Percentiles rank a stretch among this genome's conserved stretches.
Evolutionary conservation across 1,284 basidiomycete genomes (phyloP).

Genomic region (Puccinia triticina): DNA sequence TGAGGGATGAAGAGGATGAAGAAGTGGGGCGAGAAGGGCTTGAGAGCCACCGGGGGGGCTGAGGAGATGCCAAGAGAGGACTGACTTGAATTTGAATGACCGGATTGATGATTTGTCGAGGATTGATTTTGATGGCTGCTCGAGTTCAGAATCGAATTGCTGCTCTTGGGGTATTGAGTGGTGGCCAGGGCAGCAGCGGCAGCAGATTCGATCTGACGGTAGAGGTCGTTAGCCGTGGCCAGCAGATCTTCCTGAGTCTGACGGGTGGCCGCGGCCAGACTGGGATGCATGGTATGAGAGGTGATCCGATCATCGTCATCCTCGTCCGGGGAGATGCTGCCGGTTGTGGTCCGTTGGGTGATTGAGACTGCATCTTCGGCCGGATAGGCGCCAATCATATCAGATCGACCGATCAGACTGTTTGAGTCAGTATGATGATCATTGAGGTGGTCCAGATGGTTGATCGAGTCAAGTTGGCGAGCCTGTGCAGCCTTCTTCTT

Average conservation of each 20-base stretch:
- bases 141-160: constrained; percentile 37
- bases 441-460: constrained; percentile 24
- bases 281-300: constrained; percentile 51
- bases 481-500: constrained; percentile 50
- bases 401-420: constrained; percentile 34
- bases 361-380: constrained; percentile 41
- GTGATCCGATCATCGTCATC: constrained; percentile 43
- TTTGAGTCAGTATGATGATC: not conserved
- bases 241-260: constrained; percentile 65
- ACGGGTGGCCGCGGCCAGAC: constrained; percentile 45
- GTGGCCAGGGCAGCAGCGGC: constrained; percentile 58
- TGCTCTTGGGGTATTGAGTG: constrained; percentile 33
- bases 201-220: constrained; percentile 66
- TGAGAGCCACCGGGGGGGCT: not conserved
- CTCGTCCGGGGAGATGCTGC: constrained; percentile 32
- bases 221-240: constrained; percentile 67
- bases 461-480: constrained; percentile 36
- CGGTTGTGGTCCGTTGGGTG: constrained; percentile 34
- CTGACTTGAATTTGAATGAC: constrained; percentile 27
- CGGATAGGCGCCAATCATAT: constrained; percentile 51
- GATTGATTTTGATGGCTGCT: constrained; percentile 29
- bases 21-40: not conserved
- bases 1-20: not conserved
- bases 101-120: constrained; percentile 20
- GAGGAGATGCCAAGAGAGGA: constrained; percentile 8